Conservation (phyloP, 768 basidiomycete genomes). For the Inosperma sp. region DNA sequence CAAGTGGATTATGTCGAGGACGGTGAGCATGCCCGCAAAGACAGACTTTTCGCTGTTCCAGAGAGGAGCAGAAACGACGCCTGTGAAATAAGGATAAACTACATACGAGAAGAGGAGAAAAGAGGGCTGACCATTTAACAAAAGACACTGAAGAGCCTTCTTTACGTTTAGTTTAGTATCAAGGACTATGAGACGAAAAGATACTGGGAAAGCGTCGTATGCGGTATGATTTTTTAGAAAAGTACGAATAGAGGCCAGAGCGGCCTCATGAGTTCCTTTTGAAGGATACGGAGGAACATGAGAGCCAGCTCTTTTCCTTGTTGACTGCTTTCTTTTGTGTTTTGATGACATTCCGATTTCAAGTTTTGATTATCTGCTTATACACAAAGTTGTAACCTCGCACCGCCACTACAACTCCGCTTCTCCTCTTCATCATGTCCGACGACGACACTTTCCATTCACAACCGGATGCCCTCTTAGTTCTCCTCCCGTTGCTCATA, state of each 20-base stretch:
- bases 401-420: no score
- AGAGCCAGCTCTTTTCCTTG: slow-evolving; percentile 52
- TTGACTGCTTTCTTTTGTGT: slow-evolving; percentile 52
- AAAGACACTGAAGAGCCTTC: slow-evolving; percentile 84
- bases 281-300: slow-evolving; percentile 48
- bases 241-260: slow-evolving; percentile 63
- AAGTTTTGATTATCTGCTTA: no score
- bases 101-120: slow-evolving; percentile 1
- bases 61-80: slow-evolving; percentile 94
- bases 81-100: slow-evolving; percentile 38
- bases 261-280: slow-evolving; percentile 64
- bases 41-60: slow-evolving; percentile 94
- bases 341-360: slow-evolving; percentile 46
- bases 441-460: slow-evolving; percentile 24
- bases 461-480: slow-evolving; percentile 64
- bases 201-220: slow-evolving; percentile 97
- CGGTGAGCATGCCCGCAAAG: slow-evolving; percentile 98
- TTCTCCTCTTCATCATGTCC: slow-evolving; percentile 15
- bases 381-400: no score
- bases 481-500: slow-evolving; percentile 91
- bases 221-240: slow-evolving; percentile 83
- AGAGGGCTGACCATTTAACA: slow-evolving; percentile 60
- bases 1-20: slow-evolving; percentile 98
- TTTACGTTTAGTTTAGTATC: slow-evolving; percentile 96
- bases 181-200: slow-evolving; percentile 92